Conservation (phyloP, 1,139 yeast species). For the Keqinozyma sinolaborantium region DNA sequence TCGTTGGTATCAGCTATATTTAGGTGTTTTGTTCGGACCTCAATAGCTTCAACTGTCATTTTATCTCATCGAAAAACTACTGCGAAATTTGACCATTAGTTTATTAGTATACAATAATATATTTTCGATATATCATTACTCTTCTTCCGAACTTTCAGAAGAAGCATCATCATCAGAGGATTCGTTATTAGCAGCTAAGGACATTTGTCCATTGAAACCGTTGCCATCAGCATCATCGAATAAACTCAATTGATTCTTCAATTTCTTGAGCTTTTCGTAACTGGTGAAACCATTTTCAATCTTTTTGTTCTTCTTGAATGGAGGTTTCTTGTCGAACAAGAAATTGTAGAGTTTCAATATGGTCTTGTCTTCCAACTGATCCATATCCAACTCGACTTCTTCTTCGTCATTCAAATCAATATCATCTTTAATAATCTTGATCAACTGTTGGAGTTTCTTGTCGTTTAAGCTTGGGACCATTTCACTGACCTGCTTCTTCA, state of each 20-base stretch:
- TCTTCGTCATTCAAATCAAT: constrained; percentile 79
- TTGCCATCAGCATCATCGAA: constrained; percentile 51
- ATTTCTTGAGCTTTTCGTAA: constrained; percentile 75
- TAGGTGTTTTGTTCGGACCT: too few species aligned
- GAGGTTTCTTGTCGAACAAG: constrained; percentile 58
- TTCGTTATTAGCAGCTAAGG: constrained; percentile 27
- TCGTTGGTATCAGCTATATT: too few species aligned
- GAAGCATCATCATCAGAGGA: constrained; percentile 47
- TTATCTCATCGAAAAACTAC: too few species aligned
- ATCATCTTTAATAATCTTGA: constrained; percentile 82
- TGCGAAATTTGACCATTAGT: too few species aligned
- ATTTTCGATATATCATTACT: constrained; percentile 22
- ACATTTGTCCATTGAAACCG: constrained; percentile 15
- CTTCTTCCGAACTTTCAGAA: constrained; percentile 67
- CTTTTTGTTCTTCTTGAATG: constrained; percentile 46
- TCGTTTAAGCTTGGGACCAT: constrained; percentile 77
- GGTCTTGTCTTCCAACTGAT: constrained; percentile 83
- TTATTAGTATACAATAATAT: background rate
- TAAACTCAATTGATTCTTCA: constrained; percentile 78
- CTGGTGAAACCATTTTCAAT: constrained; percentile 47
- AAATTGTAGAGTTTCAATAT: constrained; percentile 79
- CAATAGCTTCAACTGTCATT: too few species aligned
- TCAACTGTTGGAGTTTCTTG: constrained; percentile 77
- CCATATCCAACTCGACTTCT: constrained; percentile 91
- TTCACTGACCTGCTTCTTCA: constrained; percentile 93